These are phyloP conservation scores for Copromyces sp. DNA, from an alignment of 495 filamentous ascomycete species.

Conservation along the genomic window DNA sequence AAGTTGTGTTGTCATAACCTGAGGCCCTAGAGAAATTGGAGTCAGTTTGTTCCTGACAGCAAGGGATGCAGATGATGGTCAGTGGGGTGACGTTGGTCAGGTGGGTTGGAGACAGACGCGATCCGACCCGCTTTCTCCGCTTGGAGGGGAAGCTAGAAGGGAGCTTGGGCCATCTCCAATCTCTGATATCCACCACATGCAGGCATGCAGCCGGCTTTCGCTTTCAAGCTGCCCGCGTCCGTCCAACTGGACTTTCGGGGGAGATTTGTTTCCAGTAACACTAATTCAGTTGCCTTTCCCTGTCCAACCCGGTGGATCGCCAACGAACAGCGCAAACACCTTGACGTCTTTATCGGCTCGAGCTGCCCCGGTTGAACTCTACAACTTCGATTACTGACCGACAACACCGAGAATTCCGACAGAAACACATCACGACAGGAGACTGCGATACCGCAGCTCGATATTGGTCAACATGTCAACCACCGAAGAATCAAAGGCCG, in stretches of 20 bases:
- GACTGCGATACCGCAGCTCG: neutral
- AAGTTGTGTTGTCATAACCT: neutral
- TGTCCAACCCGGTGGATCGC: neutral
- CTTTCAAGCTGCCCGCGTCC: slow-evolving; percentile 1
- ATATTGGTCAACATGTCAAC: neutral
- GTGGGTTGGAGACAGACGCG: neutral
- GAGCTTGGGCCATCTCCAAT: slow-evolving; percentile 15
- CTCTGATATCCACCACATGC: neutral
- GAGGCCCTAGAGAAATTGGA: neutral
- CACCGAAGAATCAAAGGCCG: slow-evolving; percentile 7
- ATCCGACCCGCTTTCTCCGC: neutral
- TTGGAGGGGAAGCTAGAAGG: slow-evolving; percentile 1
- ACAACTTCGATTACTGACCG: neutral
- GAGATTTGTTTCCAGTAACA: neutral
- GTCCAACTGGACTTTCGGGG: neutral
- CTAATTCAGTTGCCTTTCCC: neutral
- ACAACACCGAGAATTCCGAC: neutral
- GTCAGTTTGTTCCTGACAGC: neutral
- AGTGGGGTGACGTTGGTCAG: neutral
- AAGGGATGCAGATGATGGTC: neutral
- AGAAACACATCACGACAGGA: neutral
- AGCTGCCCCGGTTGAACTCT: neutral
- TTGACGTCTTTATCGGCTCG: neutral
- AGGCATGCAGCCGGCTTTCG: slow-evolving; percentile 20
- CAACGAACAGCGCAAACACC: neutral